Evolutionary conservation across 163 green algal species (phyloP), one percentile per base, ranked within the genome.

Genomic region (Volvox carteri): DNA sequence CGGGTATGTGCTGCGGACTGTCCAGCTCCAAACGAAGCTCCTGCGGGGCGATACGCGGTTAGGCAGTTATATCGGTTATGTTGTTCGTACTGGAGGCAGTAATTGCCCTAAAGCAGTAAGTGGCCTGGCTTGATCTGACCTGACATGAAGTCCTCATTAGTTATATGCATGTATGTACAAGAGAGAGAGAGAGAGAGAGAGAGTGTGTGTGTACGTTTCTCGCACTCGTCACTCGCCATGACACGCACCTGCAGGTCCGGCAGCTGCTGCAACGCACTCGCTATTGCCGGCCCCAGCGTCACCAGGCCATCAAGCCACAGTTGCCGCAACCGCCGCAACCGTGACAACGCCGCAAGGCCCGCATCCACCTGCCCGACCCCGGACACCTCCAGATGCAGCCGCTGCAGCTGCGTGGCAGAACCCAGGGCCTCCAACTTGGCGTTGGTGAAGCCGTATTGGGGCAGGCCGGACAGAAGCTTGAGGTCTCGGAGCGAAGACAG

Each of bases 371-470:
- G 48, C 30, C 35, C 68, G 48, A 81, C 37, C 1, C 83, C 83
- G 28, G 83, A 73, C 67, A 88, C 48, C 50, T 88, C 83, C 67
- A 88, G 12, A 5, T 88, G 83, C 25, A 88, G 83, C 35, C 48
- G 37, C 37, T 54, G 30, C 83, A 88, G 83, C 68, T 80, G 81
- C 67, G 65, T 48, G 62, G 83, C 68, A 6, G 33, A 77, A 11
- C 25, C 83, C 83, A 88, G 83, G 25, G 83, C 83, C 48, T 42
- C 68, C 83, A 88, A 67, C 48, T 88, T 73, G 48, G 35, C 25
- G 35, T 74, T 42, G 0, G 35, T 74, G 1, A 88, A 42, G 48
- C 83, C 83, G 68, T 83, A 88, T 25, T 73, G 48, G 16, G 67
- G 68, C 50, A 81, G 83, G 8, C 83, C 83, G 8, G 68, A 83